phyloP scores from a whole-genome alignment of 176 grass and related monocot genomes.

The Bolboschoenus planiculmis region DNA sequence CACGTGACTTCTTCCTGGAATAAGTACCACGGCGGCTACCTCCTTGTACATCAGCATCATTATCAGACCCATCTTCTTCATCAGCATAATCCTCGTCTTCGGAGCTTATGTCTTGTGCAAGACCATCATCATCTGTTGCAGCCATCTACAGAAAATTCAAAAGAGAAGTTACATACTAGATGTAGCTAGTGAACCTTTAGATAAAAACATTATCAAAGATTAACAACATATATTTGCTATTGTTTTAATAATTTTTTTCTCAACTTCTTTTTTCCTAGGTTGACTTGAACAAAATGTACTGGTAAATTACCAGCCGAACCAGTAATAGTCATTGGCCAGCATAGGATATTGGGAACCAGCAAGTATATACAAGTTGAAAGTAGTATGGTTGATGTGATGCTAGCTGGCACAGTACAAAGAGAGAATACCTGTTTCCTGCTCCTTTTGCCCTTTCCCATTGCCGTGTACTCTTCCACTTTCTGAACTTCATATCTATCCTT shows the following conservation, averaged over 20 bases:
- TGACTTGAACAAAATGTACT: not conserved
- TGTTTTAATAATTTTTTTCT: not conserved
- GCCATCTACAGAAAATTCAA: conserved; percentile 58
- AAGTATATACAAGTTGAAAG: conserved; percentile 6
- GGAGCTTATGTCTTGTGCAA: conserved; percentile 67
- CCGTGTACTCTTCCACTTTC: conserved; percentile 81
- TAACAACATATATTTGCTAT: conserved; percentile 9
- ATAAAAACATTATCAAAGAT: not conserved
- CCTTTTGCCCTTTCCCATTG: conserved; percentile 99
- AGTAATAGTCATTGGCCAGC: not conserved
- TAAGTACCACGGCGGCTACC: conserved; percentile 47
- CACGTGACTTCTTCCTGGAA: conserved; percentile 88
- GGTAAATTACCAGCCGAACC: not conserved
- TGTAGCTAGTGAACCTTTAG: not conserved
- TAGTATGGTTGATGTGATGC: conserved; percentile 16
- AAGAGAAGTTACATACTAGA: conserved; percentile 6
- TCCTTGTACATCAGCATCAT: conserved; percentile 51
- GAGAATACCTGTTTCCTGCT: conserved; percentile 82
- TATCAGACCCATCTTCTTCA: conserved; percentile 79
- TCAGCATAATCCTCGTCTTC: conserved; percentile 93
- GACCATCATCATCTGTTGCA: conserved; percentile 75
- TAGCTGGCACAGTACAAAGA: not conserved
- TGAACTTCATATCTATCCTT: conserved; percentile 67
- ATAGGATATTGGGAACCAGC: conserved; percentile 13
- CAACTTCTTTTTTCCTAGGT: not conserved